These are phyloP conservation scores for Sporothrix luriei DNA, from an alignment of 2,329 filamentous ascomycete species.

Conservation along the genomic window DNA sequence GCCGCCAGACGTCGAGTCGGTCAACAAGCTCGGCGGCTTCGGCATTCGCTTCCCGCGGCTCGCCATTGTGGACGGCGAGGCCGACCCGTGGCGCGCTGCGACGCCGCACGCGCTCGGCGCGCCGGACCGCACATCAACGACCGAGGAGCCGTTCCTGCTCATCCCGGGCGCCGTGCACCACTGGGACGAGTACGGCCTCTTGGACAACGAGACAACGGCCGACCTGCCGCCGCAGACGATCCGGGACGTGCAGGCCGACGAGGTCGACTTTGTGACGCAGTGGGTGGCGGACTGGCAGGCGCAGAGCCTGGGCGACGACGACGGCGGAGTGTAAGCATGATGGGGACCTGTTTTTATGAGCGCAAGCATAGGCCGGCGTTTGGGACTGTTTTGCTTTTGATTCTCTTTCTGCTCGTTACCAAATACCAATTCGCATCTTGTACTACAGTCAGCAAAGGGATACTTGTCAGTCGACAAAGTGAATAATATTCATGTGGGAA, in stretches of 20 bases:
- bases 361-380: not conserved
- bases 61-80: slow-evolving; percentile 74
- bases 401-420: not conserved
- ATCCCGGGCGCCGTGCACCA: slow-evolving; percentile 75
- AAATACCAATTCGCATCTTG: not conserved
- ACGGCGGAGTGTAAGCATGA: not conserved
- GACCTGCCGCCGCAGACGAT: slow-evolving; percentile 34
- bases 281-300: slow-evolving; percentile 35
- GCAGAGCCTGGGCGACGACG: not conserved
- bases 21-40: slow-evolving; percentile 78
- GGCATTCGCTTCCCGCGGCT: slow-evolving; percentile 73
- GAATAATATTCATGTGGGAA: slow-evolving; percentile 1
- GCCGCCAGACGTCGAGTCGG: slow-evolving; percentile 62
- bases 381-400: not conserved
- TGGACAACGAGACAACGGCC: slow-evolving; percentile 59
- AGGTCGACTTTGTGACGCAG: slow-evolving; percentile 34
- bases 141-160: slow-evolving; percentile 69
- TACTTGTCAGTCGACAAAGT: not conserved
- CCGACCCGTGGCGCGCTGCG: slow-evolving; percentile 78
- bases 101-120: slow-evolving; percentile 69
- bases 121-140: slow-evolving; percentile 59
- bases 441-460: not conserved
- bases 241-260: slow-evolving; percentile 33
- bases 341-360: not conserved
- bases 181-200: slow-evolving; percentile 75